These are phyloP conservation scores for Fraxinus anomala DNA, from an alignment of 257 asterid species.

Conservation along the genomic window DNA sequence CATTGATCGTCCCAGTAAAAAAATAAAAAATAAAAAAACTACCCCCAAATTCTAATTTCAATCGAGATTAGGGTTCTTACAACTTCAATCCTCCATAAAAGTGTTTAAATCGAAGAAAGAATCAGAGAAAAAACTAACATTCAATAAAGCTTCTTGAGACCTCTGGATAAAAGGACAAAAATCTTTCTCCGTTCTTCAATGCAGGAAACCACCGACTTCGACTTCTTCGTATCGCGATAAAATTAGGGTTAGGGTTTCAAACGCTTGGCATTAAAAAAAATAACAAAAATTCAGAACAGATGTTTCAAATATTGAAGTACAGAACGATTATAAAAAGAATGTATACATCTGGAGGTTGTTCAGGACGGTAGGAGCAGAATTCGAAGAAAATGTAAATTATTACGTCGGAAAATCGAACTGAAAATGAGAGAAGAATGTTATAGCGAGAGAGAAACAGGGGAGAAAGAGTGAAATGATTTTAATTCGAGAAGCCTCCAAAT, in stretches of 20 bases:
- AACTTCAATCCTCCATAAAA: not conserved
- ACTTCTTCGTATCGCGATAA: not conserved
- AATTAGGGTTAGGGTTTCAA: constrained; percentile 6
- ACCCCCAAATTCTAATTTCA: not conserved
- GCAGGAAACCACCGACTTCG: not conserved
- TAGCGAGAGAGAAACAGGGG: not conserved
- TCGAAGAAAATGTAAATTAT: not conserved
- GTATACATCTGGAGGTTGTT: not conserved
- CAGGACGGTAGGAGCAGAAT: not conserved
- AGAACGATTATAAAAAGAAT: not conserved
- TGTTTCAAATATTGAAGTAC: not conserved
- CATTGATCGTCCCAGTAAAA: not conserved
- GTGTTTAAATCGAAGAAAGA: not conserved
- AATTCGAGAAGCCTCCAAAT: not conserved
- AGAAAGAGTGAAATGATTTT: not conserved
- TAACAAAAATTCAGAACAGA: not conserved
- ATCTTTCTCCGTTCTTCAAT: not conserved
- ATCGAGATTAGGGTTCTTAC: not conserved
- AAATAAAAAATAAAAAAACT: not conserved
- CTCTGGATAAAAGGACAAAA: not conserved
- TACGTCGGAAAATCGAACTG: not conserved
- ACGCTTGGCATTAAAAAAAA: not conserved
- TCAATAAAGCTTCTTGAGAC: not conserved
- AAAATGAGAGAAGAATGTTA: not conserved
- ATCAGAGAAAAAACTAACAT: not conserved